phyloP scores from a whole-genome alignment of 257 asterid genomes.

The Knoxia roxburghii region DNA sequence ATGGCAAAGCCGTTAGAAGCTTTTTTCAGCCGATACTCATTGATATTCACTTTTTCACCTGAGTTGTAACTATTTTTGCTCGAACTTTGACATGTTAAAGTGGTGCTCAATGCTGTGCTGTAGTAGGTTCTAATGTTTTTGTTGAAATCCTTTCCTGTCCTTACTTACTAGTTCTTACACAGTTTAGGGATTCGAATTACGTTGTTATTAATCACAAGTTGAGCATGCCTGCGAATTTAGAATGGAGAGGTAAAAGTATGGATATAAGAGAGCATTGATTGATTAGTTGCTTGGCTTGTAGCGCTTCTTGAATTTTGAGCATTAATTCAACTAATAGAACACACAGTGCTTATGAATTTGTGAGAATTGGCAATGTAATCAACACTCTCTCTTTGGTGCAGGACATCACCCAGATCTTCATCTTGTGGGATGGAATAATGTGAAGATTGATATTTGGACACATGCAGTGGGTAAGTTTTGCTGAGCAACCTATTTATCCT shows the following conservation, averaged over 20 bases:
- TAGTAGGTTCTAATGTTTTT: too few species aligned
- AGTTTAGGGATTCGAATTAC: not conserved
- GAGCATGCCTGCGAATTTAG: not conserved
- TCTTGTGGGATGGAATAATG: conserved; percentile 95
- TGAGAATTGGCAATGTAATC: too few species aligned
- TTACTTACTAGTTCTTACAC: not conserved
- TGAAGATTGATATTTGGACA: conserved; percentile 87
- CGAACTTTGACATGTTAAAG: too few species aligned
- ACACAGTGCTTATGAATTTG: not conserved
- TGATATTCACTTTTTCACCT: too few species aligned
- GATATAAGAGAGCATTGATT: not conserved
- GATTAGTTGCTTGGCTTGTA: not conserved
- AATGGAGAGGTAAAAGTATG: not conserved
- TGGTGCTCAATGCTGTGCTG: too few species aligned
- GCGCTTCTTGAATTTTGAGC: not conserved
- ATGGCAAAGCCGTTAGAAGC: too few species aligned
- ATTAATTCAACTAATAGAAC: not conserved
- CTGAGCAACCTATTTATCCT: conserved; percentile 8
- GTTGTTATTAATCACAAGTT: too few species aligned
- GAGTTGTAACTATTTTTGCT: too few species aligned
- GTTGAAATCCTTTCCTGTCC: not conserved
- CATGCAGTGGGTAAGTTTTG: conserved; percentile 73
- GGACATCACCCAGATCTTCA: conserved; percentile 99
- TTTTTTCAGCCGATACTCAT: too few species aligned
- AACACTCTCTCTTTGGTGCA: conserved; percentile 27